Evolutionary conservation across 345 rosid species (phyloP).

Genomic region (Physaria fendleri): DNA sequence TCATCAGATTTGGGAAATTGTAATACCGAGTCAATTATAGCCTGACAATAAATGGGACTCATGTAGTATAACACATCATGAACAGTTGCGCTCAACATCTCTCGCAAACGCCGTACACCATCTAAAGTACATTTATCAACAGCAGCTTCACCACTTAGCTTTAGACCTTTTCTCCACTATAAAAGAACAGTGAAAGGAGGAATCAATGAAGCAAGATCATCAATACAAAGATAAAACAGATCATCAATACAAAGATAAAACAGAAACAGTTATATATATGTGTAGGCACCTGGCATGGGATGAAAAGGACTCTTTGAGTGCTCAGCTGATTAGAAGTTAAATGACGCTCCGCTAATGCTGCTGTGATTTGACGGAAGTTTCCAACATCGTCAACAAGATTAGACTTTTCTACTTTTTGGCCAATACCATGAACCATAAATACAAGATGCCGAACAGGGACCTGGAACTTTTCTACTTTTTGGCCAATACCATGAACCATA

Average conservation of each 20-base stretch:
- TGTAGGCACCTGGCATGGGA: constrained; percentile 84
- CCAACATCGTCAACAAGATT: constrained; percentile 94
- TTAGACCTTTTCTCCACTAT: constrained; percentile 98
- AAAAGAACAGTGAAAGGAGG: constrained; percentile 2
- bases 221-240: constrained; percentile 1
- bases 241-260: background rate
- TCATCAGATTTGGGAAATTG: background rate
- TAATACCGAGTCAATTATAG: constrained; percentile 81
- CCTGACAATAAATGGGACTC: constrained; percentile 98
- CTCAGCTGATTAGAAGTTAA: constrained; percentile 63
- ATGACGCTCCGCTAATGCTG: constrained; percentile 68
- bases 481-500: constrained; percentile 99
- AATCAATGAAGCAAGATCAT: background rate
- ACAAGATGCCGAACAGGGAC: constrained; percentile 88
- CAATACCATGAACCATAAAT: constrained; percentile 98
- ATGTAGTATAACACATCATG: constrained; percentile 95
- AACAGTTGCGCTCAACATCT: constrained; percentile 86
- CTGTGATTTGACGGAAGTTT: constrained; percentile 78
- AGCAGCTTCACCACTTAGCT: constrained; percentile 90
- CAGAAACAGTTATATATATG: background rate
- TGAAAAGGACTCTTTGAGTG: constrained; percentile 80
- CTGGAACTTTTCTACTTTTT: constrained; percentile 92
- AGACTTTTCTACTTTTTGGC: constrained; percentile 96
- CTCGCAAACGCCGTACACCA: constrained; percentile 87
- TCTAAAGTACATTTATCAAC: constrained; percentile 93